Base-by-base conservation (phyloP, 2,329 filamentous ascomycete genomes). In the Acrocalymma vagum region DNA sequence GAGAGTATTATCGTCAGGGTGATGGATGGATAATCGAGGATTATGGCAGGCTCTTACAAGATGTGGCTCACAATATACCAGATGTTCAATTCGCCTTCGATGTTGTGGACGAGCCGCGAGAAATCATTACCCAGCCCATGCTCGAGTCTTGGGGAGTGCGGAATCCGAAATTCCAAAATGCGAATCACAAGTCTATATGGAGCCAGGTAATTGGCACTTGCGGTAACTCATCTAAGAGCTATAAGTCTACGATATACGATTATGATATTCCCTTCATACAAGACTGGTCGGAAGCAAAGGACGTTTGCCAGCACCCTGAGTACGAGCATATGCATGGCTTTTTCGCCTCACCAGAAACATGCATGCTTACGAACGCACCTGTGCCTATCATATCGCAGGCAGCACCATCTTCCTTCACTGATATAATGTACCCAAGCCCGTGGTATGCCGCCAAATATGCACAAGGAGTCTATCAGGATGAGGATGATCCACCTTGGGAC, bases 351-450 rank as follows among this genome's bases (percentile, higher is more conserved):
- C 78, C 78, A 0, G 59, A 69, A 2, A 73, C 74, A 0, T 70
- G 79, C n/a, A 56, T 51, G 1, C 46, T 76, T 0, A 68, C 76
- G 0, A 50, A 74, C 21, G 71, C 67, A 0, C 20, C 67, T 1
- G 68, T 78, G 0, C 80, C 79, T 0, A 58, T 82, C 0, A 63
- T 82, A 0, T 76, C 78, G 2, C 72, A 69, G 0, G 75, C 73
- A 2, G 54, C 70, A 0, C 68, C 65, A 0, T 77, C 75, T 1
- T 75, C 76, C 0, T 78, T 80, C 70, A 69, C 70, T 13, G 52
- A 61, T 23, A 73, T 84, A 1, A 43, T 82, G 4, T 74, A 75
- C 16, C 81, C 81, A 0, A 77, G 75, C 29, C 72, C 79, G 0
- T 73, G 74, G 1, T 82, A 82, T 44, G 52, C 72, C n/a, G 42